Evolutionary conservation across 345 rosid species (phyloP), one percentile per base, ranked within the genome.

Genomic region (Arabidopsis suecica): DNA sequence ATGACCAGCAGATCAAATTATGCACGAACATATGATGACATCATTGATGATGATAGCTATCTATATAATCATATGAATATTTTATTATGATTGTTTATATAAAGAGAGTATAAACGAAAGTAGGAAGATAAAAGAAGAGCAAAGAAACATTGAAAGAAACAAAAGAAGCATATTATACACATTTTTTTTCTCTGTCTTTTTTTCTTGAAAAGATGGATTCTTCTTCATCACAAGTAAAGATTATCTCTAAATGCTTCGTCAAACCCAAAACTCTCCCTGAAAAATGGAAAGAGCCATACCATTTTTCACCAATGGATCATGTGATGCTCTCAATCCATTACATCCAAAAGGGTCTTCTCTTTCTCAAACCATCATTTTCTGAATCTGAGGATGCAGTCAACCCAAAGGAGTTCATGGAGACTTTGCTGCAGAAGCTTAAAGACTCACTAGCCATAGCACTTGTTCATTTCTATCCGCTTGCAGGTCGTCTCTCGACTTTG

Each of bases 331-430:
- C 93, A 4, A 40, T 71, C 0, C 81, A 87, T 0, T 88, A 91
- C 72, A 87, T 89, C 77, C 97, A 93, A 57, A 88, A 83, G 40
- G 97, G 97, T 40, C 90, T 87, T 45, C 75, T 77, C 37, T 91
- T 77, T 51, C 66, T 75, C 75, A 91, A 91, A 69, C 90, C 88
- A 47, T 53, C 83, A 10, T 2, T 10, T 37, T 33, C 57, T 54
- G 70, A 73, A 54, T 48, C 61, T 74, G 51, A 34, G 0, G 8
- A 28, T 68, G 47, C 1, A 23, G 25, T 68, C 49, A 64, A 62
- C 30, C 30, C 69, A 59, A 54, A 42, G 66, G 68, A 28, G 5
- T 86, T 82, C 85, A 83, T 87, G 71, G 50, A 28, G 13, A 42
- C 80, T 73, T 62, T 76, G 63, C 36, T 88, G 32, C 79, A 76